phyloP scores from a whole-genome alignment of 2,329 filamentous ascomycete species.

The Neocatenulostroma microsporum region DNA sequence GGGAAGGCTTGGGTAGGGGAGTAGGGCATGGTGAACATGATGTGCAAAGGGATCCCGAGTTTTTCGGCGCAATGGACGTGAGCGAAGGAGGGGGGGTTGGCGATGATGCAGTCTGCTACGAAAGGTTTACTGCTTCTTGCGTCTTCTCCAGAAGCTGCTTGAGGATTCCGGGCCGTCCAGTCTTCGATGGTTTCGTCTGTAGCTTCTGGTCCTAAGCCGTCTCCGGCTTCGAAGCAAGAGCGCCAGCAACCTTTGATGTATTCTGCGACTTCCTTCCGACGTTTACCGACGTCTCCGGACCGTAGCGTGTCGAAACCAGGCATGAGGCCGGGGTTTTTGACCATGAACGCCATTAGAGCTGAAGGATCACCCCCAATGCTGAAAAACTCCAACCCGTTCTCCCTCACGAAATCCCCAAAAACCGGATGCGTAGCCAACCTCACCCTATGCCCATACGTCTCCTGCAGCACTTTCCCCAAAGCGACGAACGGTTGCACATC shows the following conservation, averaged over 20 bases:
- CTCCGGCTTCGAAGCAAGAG: conserved; percentile 71
- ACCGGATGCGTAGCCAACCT: conserved; percentile 42
- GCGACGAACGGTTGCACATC: conserved; percentile 47
- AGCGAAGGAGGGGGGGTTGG: conserved; percentile 69
- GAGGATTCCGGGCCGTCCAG: conserved; percentile 28
- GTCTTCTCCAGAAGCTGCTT: conserved; percentile 31
- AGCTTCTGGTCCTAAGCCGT: conserved; percentile 46
- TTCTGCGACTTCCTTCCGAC: conserved; percentile 65
- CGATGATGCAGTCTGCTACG: conserved; percentile 73
- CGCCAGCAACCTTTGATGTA: conserved; percentile 83
- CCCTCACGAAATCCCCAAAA: conserved; percentile 43
- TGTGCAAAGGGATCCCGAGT: conserved; percentile 64
- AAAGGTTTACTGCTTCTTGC: conserved; percentile 53
- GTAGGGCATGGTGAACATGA: conserved; percentile 97
- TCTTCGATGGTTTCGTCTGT: conserved; percentile 42
- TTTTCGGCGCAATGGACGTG: conserved; percentile 70
- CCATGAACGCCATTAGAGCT: conserved; percentile 68
- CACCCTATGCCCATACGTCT: conserved; percentile 42
- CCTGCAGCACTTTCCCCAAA: conserved; percentile 42
- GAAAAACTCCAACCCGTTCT: conserved; percentile 46
- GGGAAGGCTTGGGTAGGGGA: conserved; percentile 77
- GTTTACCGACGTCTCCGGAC: conserved; percentile 67
- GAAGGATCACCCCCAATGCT: conserved; percentile 45
- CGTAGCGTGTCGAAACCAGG: conserved; percentile 69
- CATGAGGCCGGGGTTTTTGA: conserved; percentile 80